Evolutionary conservation across 495 filamentous ascomycete genomes (phyloP).

Genomic region (Aspergillus olivimuriae): DNA sequence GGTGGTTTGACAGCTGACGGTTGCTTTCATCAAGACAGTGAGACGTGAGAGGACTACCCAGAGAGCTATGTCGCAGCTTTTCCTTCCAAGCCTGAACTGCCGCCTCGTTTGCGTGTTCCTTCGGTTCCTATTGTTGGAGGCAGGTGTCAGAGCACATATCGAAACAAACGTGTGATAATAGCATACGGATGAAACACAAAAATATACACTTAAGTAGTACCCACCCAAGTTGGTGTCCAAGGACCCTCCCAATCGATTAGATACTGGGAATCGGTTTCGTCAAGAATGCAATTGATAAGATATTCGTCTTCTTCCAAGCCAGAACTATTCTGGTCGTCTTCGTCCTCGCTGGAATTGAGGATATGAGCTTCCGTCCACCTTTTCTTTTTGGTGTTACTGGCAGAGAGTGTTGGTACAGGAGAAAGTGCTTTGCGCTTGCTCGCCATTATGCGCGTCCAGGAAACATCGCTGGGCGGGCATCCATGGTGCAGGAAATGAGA

Average conservation of each 20-base stretch:
- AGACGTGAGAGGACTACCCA: too few relatives aligned
- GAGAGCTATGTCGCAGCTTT: constrained; percentile 10
- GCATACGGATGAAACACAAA: too few relatives aligned
- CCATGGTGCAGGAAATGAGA: constrained; percentile 11
- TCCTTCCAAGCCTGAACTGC: constrained; percentile 30
- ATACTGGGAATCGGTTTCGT: constrained; percentile 33
- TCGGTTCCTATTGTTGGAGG: constrained; percentile 29
- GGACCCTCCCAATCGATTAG: constrained; percentile 37
- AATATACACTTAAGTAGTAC: too few relatives aligned
- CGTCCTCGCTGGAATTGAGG: constrained; percentile 13
- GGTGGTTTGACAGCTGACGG: too few relatives aligned
- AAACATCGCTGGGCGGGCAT: constrained; percentile 5
- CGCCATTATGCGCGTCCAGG: constrained; percentile 22
- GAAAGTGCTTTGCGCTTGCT: constrained; percentile 16
- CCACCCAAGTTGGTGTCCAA: constrained; percentile 37
- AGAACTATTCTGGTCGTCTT: constrained; percentile 9
- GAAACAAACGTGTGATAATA: too few relatives aligned
- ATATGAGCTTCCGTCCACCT: constrained; percentile 5
- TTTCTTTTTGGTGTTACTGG: constrained; percentile 5
- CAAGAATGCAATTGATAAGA: constrained; percentile 33
- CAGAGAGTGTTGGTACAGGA: constrained; percentile 7
- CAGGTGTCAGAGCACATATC: background rate
- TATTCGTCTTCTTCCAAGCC: constrained; percentile 21
- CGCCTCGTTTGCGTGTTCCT: constrained; percentile 29
- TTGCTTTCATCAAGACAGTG: too few relatives aligned